A percentile compares a stretch with the other conserved stretches of the same genome.
These are phyloP conservation scores for Phytophthora tubulina DNA, from an alignment of 352 stramenopile species.

Conservation along the genomic window DNA sequence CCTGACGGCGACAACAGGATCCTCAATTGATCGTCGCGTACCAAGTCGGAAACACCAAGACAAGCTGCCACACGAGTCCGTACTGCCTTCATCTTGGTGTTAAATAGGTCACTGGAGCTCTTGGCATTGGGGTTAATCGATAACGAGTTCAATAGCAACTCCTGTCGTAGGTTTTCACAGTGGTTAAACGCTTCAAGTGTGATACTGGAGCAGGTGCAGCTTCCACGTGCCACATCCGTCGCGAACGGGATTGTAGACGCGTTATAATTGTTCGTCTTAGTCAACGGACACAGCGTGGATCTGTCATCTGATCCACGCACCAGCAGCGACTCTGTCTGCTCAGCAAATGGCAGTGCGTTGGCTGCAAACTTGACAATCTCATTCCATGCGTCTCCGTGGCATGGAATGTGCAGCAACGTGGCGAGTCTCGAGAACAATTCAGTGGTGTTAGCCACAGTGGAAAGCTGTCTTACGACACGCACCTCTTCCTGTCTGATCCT, in stretches of 20 bases:
- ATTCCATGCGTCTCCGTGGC: slow-evolving; percentile 78
- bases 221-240: slow-evolving; percentile 78
- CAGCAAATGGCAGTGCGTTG: slow-evolving; percentile 79
- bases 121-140: slow-evolving; percentile 87
- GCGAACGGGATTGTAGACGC: slow-evolving; percentile 76
- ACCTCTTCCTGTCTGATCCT: slow-evolving; percentile 62
- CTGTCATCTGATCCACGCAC: slow-evolving; percentile 89
- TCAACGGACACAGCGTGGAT: slow-evolving; percentile 70
- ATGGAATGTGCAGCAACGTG: slow-evolving; percentile 72
- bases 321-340: slow-evolving; percentile 87
- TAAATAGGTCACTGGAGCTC: slow-evolving; percentile 70
- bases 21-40: slow-evolving; percentile 59
- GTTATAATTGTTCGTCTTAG: slow-evolving; percentile 92
- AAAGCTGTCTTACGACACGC: slow-evolving; percentile 68
- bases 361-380: slow-evolving; percentile 83
- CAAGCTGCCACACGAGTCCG: slow-evolving; percentile 68
- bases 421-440: slow-evolving; percentile 77
- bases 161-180: slow-evolving; percentile 74
- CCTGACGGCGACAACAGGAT: slow-evolving; percentile 86
- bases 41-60: slow-evolving; percentile 62
- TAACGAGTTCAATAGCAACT: slow-evolving; percentile 81
- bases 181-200: slow-evolving; percentile 67
- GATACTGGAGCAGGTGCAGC: slow-evolving; percentile 89
- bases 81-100: slow-evolving; percentile 69
- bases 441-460: slow-evolving; percentile 61